Conservation (phyloP, 2,329 filamentous ascomycete genomes). For the Xylaria sp. region DNA sequence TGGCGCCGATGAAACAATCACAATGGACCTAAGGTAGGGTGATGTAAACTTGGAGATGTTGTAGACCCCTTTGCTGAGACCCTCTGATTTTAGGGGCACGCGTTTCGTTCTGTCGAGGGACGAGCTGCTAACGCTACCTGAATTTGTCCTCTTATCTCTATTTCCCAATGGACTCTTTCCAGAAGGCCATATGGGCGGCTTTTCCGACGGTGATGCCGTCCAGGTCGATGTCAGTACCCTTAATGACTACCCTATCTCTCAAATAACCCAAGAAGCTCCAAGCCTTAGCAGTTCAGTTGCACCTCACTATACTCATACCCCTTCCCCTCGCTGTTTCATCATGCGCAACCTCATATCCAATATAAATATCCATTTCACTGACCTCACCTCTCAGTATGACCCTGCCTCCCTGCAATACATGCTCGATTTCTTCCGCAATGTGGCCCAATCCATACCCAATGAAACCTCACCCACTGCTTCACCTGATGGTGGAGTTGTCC, state of each 20-base stretch:
- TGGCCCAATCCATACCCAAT: constrained; percentile 93
- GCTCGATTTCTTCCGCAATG: constrained; percentile 96
- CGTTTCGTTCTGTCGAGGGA: constrained; percentile 94
- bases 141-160: constrained; percentile 96
- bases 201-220: constrained; percentile 92
- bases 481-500: constrained; percentile 70
- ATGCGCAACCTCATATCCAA: constrained; percentile 53
- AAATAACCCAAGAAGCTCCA: constrained; percentile 44
- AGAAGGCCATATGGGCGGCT: constrained; percentile 93
- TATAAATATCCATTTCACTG: constrained; percentile 57
- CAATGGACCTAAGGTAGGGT: constrained; percentile 87
- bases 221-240: constrained; percentile 88
- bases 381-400: constrained; percentile 78
- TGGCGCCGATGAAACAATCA: constrained; percentile 91
- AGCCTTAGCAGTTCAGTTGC: constrained; percentile 41
- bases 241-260: constrained; percentile 41
- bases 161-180: constrained; percentile 99
- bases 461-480: constrained; percentile 74
- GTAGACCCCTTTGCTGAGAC: constrained; percentile 37
- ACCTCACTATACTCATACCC: constrained; percentile 31
- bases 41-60: constrained; percentile 14
- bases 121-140: constrained; percentile 92
- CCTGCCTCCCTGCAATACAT: constrained; percentile 97
- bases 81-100: constrained; percentile 72
- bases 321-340: constrained; percentile 41